Percentiles rank a stretch among this genome's conserved stretches.
phyloP scores from a whole-genome alignment of 768 basidiomycete genomes.

The Crucibulum laeve region DNA sequence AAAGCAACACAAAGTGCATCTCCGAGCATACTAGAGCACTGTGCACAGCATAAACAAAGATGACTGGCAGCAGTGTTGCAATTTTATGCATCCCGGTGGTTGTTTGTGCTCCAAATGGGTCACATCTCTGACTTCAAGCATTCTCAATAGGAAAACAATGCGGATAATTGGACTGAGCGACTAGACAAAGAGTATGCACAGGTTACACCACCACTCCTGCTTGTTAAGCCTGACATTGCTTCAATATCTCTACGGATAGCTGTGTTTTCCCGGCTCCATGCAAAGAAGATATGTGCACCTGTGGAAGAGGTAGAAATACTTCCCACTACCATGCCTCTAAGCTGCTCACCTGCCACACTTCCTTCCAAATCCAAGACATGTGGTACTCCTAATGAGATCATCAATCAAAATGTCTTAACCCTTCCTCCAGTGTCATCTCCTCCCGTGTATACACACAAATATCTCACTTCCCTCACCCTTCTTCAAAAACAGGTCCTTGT shows the following conservation, averaged over 20 bases:
- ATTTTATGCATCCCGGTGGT: no score
- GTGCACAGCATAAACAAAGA: no score
- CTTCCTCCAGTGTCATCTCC: constrained; percentile 26
- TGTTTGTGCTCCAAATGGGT: no score
- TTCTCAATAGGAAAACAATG: no score
- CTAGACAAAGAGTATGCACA: not conserved
- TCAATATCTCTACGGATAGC: constrained; percentile 27
- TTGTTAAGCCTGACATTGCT: constrained; percentile 16
- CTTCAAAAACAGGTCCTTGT: constrained; percentile 66
- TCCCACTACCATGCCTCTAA: constrained; percentile 3
- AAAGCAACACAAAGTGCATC: no score
- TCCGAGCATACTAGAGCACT: no score
- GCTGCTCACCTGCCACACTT: constrained; percentile 3
- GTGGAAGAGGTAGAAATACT: constrained; percentile 5
- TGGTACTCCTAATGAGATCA: constrained; percentile 34
- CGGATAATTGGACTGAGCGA: no score
- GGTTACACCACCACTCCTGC: not conserved
- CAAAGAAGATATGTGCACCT: constrained; percentile 30
- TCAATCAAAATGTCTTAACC: constrained; percentile 39
- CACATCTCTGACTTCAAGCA: no score
- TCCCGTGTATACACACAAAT: constrained; percentile 46
- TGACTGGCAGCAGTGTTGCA: no score
- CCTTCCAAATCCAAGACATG: constrained; percentile 7
- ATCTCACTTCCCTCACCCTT: constrained; percentile 64
- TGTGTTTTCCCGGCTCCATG: constrained; percentile 36